Conservation (phyloP, 2,329 filamentous ascomycete species). For the Sclerotinia spermophila region DNA sequence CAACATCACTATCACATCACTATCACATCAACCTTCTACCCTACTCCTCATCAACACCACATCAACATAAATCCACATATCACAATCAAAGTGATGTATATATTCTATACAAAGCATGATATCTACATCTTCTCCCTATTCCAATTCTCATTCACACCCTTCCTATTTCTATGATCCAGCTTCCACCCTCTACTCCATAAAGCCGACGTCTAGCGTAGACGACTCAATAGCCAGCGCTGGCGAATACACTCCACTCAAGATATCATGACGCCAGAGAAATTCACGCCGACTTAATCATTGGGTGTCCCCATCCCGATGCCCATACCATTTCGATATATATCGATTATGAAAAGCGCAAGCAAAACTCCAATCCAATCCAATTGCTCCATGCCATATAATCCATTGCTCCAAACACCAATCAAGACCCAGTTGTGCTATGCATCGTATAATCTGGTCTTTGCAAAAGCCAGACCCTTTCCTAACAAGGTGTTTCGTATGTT, state of each 20-base stretch:
- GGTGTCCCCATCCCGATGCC: neutral
- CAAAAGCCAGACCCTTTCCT: neutral
- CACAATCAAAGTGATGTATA: neutral
- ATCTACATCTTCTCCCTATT: neutral
- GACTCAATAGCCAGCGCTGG: neutral
- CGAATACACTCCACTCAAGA: neutral
- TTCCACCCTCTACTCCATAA: neutral
- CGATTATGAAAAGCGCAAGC: neutral
- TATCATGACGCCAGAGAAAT: neutral
- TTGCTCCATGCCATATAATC: neutral
- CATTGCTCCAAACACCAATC: neutral
- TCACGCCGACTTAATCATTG: neutral
- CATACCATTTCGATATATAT: neutral
- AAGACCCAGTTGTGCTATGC: neutral
- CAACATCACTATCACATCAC: neutral
- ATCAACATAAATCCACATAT: too few relatives aligned
- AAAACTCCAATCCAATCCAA: neutral
- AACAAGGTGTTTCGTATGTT: neutral
- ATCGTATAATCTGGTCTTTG: neutral
- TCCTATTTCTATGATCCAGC: neutral
- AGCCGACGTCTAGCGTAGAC: neutral
- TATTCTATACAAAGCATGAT: neutral
- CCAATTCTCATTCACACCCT: neutral
- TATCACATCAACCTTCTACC: neutral
- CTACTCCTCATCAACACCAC: neutral